phyloP scores from a whole-genome alignment of 2,329 filamentous ascomycete genomes.

The Nakataea oryzae region DNA sequence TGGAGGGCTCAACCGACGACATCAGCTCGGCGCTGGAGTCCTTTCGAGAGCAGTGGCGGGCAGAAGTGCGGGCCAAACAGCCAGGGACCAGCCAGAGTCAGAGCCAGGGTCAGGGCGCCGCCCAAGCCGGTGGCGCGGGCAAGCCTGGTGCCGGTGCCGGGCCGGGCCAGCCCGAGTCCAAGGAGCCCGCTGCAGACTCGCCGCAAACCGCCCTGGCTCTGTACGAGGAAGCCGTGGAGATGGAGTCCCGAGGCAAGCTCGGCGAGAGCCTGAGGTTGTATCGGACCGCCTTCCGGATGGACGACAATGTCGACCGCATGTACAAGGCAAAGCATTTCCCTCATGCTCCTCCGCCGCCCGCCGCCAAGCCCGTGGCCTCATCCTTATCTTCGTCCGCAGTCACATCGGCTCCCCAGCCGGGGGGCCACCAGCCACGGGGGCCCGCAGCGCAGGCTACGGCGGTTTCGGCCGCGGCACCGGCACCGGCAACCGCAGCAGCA shows the following conservation, averaged over 20 bases:
- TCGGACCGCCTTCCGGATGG: constrained; percentile 84
- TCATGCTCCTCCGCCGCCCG: constrained; percentile 39
- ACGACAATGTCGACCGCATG: constrained; percentile 69
- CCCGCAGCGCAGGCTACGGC: constrained; percentile 24
- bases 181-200: neutral
- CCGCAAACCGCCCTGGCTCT: constrained; percentile 65
- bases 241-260: constrained; percentile 72
- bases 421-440: neutral
- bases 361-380: constrained; percentile 28
- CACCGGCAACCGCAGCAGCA: neutral
- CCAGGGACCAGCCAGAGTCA: constrained; percentile 3
- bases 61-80: constrained; percentile 53
- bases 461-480: neutral
- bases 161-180: neutral
- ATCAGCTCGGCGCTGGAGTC: constrained; percentile 66
- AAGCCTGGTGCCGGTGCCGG: neutral
- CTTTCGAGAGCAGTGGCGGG: constrained; percentile 78
- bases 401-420: constrained; percentile 6
- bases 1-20: constrained; percentile 19
- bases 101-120: neutral
- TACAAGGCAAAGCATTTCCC: constrained; percentile 86
- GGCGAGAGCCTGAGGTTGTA: constrained; percentile 85
- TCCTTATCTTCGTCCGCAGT: constrained; percentile 9
- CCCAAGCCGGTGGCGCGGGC: too few relatives aligned
- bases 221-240: constrained; percentile 85